Percentiles rank a stretch among this genome's conserved stretches.
phyloP scores from a whole-genome alignment of 176 grass and related monocot species.

The Aegilops umbellulata region DNA sequence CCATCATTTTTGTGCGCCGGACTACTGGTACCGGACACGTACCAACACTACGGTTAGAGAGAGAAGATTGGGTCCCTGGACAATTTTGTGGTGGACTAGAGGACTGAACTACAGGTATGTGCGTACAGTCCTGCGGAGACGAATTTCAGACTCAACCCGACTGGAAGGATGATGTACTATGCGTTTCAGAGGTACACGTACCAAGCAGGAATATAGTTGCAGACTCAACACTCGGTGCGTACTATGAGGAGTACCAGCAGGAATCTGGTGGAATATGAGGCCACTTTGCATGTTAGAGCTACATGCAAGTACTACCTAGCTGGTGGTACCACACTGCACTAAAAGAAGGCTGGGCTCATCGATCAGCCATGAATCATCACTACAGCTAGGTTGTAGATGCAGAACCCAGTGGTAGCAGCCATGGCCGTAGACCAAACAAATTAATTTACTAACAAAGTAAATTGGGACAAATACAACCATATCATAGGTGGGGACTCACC shows the following conservation, averaged over 20 bases:
- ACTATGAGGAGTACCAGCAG: background rate
- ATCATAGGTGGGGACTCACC: constrained; percentile 16
- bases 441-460: too few relatives aligned
- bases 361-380: too few relatives aligned
- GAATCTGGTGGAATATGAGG: background rate
- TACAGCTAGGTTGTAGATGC: too few relatives aligned
- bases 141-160: too few relatives aligned
- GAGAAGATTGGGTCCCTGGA: background rate
- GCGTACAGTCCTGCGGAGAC: background rate
- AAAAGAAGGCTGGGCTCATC: too few relatives aligned
- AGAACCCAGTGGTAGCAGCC: too few relatives aligned
- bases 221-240: too few relatives aligned
- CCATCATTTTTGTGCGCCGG: background rate
- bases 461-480: too few relatives aligned
- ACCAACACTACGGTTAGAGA: background rate
- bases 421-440: background rate
- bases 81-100: constrained; percentile 11
- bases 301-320: too few relatives aligned
- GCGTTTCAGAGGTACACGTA: too few relatives aligned
- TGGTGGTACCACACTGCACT: background rate
- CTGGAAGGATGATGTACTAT: too few relatives aligned
- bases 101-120: background rate
- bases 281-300: background rate
- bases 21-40: background rate
- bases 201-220: too few relatives aligned